Conservation (phyloP, 768 basidiomycete species). For the Ramaria sp. region DNA sequence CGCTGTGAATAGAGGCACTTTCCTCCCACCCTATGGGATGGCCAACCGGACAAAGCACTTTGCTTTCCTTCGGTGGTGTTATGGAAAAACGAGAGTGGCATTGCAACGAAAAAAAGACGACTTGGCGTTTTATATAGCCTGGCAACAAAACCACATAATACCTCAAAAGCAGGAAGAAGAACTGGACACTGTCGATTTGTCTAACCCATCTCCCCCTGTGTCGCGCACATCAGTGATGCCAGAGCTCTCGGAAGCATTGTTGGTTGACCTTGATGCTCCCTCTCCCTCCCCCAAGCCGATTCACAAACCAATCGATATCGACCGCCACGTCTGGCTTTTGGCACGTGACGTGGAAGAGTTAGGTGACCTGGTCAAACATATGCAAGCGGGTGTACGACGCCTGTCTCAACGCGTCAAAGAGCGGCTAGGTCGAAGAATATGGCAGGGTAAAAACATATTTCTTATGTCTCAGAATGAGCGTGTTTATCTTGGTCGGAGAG, state of each 20-base stretch:
- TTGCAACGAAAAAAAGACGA: conserved; percentile 35
- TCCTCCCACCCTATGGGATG: conserved; percentile 47
- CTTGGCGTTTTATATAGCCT: neutral
- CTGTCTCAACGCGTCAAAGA: conserved; percentile 59
- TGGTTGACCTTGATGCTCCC: conserved; percentile 23
- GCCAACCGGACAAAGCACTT: conserved; percentile 50
- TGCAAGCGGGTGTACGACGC: conserved; percentile 37
- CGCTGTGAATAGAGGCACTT: conserved; percentile 41
- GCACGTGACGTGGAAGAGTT: conserved; percentile 44
- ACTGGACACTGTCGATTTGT: neutral
- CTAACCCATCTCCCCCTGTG: neutral
- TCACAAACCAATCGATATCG: conserved; percentile 37
- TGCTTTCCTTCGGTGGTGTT: conserved; percentile 50
- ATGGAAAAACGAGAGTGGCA: conserved; percentile 32
- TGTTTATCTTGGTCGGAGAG: conserved; percentile 27
- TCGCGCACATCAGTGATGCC: neutral
- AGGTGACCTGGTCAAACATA: conserved; percentile 29
- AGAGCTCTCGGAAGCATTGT: conserved; percentile 15
- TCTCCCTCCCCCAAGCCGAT: conserved; percentile 12
- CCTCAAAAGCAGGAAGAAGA: neutral
- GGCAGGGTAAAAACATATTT: conserved; percentile 49
- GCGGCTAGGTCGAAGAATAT: conserved; percentile 67
- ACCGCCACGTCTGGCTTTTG: conserved; percentile 47
- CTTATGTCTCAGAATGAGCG: conserved; percentile 25
- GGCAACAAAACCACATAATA: neutral